Evolutionary conservation across 2,329 filamentous ascomycete genomes (phyloP), one percentile per base, ranked within the genome.

Genomic region (Blumeria hordei): DNA sequence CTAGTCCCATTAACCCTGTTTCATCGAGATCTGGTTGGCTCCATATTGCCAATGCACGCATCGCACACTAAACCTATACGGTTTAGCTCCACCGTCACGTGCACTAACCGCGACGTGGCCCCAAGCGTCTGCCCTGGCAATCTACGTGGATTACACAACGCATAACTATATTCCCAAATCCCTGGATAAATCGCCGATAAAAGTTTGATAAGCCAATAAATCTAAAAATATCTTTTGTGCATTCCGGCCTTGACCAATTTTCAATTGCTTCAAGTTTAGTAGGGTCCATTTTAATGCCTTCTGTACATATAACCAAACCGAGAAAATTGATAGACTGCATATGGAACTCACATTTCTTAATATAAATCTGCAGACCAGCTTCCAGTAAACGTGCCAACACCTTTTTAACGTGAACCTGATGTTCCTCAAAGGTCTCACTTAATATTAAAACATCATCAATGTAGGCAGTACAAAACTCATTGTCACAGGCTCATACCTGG

Each of bases 401-500:
- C 34, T 39, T 37, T 28, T 21, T 37, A 21, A 53, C 34, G 21
- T 37, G 50, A 12, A 21, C 16, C 16, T 53, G 6, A 21, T 53
- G 50, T 37, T 37, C 34, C 16, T 53, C n/a, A 10, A 53, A n/a
- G 4, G 14, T 36, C 12, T 53, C n/a, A 18, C 50, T 53, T 6
- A 60, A 54, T 4, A 60, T 57, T 34, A 45, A 45, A 45, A 45
- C 16, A 21, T 45, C 14, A 45, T 45, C 16, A 18, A 45, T 45
- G 43, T 28, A 32, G 10, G n/a, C 45, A 12, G 45, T 50, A 33
- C 45, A 33, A 50, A 50, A 50, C 12, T 50, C 7, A 50, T 50
- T n/a, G n/a, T n/a, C n/a, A n/a, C n/a, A n/a, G n/a, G n/a, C n/a
- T n/a, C n/a, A n/a, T n/a, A n/a, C n/a, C n/a, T n/a, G n/a, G n/a